Conservation (phyloP, 2,329 filamentous ascomycete species). For the Cyclaneusma minus region DNA sequence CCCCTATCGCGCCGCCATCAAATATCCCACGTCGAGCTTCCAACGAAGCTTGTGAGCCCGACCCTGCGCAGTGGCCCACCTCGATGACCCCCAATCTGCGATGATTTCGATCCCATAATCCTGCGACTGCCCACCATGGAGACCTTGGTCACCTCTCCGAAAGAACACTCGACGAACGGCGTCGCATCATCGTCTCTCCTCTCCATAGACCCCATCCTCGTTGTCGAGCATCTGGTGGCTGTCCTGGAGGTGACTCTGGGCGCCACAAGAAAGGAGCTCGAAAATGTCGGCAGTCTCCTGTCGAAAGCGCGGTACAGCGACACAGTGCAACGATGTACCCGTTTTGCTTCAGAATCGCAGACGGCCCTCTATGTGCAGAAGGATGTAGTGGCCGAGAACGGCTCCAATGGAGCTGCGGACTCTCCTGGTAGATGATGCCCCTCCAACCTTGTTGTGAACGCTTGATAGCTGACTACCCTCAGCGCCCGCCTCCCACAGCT, state of each 20-base stretch:
- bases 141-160: slow-evolving; percentile 16
- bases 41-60: too few species aligned
- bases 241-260: slow-evolving; percentile 62
- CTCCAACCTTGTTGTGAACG: not conserved
- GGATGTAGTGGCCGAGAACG: slow-evolving; percentile 37
- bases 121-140: slow-evolving; percentile 15
- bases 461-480: slow-evolving; percentile 13
- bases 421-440: slow-evolving; percentile 23
- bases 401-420: slow-evolving; percentile 14
- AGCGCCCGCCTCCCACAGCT: slow-evolving; percentile 47
- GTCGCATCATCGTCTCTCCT: slow-evolving; percentile 25
- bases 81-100: slow-evolving; percentile 7
- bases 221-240: slow-evolving; percentile 57
- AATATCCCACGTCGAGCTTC: too few species aligned
- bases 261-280: slow-evolving; percentile 62
- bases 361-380: slow-evolving; percentile 85
- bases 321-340: slow-evolving; percentile 72
- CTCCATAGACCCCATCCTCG: slow-evolving; percentile 48
- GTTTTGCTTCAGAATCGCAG: slow-evolving; percentile 81
- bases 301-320: slow-evolving; percentile 57
- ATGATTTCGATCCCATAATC: slow-evolving; percentile 11
- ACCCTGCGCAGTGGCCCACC: too few species aligned
- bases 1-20: too few species aligned
- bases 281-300: slow-evolving; percentile 68
- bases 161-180: slow-evolving; percentile 14